phyloP scores from a whole-genome alignment of 2,329 filamentous ascomycete genomes.

The Calonectria ilicicola region DNA sequence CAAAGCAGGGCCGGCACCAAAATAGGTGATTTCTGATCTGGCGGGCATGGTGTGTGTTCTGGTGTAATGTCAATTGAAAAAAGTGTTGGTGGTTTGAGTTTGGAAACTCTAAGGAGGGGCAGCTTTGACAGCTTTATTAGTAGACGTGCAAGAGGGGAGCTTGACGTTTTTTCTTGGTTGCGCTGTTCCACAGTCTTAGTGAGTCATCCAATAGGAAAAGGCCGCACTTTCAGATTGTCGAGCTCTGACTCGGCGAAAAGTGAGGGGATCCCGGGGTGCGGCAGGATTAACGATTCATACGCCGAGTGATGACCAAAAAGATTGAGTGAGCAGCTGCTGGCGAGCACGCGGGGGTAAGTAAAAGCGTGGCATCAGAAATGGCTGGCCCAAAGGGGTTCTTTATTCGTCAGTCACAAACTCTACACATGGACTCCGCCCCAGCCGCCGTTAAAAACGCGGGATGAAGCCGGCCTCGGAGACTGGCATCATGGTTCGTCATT shows the following conservation, averaged over 20 bases:
- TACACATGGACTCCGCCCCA: slow-evolving; percentile 30
- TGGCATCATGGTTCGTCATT: background rate
- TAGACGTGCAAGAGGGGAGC: slow-evolving; percentile 2
- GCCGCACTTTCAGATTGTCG: slow-evolving; percentile 22
- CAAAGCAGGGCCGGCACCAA: slow-evolving; percentile 90
- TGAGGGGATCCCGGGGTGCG: slow-evolving; percentile 10
- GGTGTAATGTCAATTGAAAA: background rate
- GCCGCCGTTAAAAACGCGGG: slow-evolving; percentile 18
- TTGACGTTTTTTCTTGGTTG: background rate
- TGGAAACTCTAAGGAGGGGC: background rate
- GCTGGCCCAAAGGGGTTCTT: slow-evolving; percentile 22
- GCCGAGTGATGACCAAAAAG: slow-evolving; percentile 17
- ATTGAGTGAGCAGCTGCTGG: slow-evolving; percentile 12
- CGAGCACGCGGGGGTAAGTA: slow-evolving; percentile 1
- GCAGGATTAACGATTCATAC: background rate
- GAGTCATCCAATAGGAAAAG: slow-evolving; percentile 42
- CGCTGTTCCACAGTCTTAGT: slow-evolving; percentile 21
- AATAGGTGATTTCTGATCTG: slow-evolving; percentile 83
- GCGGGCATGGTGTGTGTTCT: slow-evolving; percentile 68
- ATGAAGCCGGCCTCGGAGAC: slow-evolving; percentile 30
- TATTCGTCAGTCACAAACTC: slow-evolving; percentile 31
- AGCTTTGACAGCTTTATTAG: background rate
- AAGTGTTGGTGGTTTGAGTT: slow-evolving; percentile 19
- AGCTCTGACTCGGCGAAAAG: slow-evolving; percentile 28
- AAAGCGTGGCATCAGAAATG: slow-evolving; percentile 15